Base-by-base conservation (phyloP, 2,329 filamentous ascomycete species). In the Zymoseptoria ardabiliae region DNA sequence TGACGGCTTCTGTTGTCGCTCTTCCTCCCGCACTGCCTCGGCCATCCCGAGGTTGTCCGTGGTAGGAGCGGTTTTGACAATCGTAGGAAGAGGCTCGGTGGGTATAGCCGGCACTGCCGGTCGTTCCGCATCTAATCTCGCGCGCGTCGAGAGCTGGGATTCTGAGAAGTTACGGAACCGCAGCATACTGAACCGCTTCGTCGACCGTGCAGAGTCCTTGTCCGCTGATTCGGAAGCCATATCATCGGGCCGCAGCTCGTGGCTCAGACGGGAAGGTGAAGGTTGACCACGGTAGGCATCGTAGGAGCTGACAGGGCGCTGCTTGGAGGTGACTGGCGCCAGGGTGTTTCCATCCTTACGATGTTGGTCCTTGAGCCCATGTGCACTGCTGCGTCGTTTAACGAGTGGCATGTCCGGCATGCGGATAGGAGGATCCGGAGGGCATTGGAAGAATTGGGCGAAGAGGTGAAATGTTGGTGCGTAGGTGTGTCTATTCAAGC, bases 91-190 rank as follows among this genome's bases (percentile, higher is more conserved):
- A 13, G 59, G 55, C 23, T 59, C 58, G 21, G 76, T 73, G 22
- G 72, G 73, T 60, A 78, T 65, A 7, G 70, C 60, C 35, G 77
- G 77, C 55, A 80, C 70, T 8, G 77, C 76, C 62, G 77, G 77
- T 41, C 70, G 70, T 83, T 79, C 67, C 80, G 85, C 68, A 80
- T 79, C 75, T 41, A 57, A 25, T 19, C 55, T 91, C 56, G 88
- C 87, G 72, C 85, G 84, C 28, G 85, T 79, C 10, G 90, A 91
- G 62, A 97, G 77, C 74, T 97, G 91, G 55, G 91, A 89, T 76
- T 97, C 93, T 8, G 92, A 97, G 62, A 91, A 92, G 82, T 96
- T 92, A 69, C 91, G 89, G 94, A 66, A 91, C 70, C 88, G 87
- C 76, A 96, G 79, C 74, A 96, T 74, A 69, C 81, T 85, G 73